Evolutionary conservation across 1,284 basidiomycete species (phyloP).

Genomic region (Rhizoctonia solani): DNA sequence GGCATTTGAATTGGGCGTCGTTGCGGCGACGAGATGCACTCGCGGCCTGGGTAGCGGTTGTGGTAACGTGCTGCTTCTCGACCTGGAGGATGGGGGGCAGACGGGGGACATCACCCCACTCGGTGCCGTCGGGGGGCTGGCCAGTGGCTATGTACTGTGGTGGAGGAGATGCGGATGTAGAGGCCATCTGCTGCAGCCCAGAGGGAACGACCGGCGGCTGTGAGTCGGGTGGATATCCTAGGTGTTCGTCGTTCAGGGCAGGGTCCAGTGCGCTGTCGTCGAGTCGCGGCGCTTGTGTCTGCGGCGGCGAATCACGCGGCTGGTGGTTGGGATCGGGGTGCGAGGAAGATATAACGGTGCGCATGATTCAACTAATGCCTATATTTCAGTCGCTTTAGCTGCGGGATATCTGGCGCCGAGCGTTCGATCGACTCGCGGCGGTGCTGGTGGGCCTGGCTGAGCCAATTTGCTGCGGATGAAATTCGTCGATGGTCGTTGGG

Average conservation of each 20-base stretch:
- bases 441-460: constrained; percentile 50
- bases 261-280: constrained; percentile 24
- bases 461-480: constrained; percentile 41
- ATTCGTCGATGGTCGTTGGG: too few species aligned
- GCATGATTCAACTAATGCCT: constrained; percentile 4
- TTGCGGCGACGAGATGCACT: constrained; percentile 87
- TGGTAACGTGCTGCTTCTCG: constrained; percentile 91
- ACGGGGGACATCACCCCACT: constrained; percentile 55
- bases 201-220: constrained; percentile 38
- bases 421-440: constrained; percentile 39
- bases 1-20: constrained; percentile 89
- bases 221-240: constrained; percentile 6
- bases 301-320: not conserved
- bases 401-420: not conserved
- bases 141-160: constrained; percentile 22
- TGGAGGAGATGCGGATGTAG: constrained; percentile 57
- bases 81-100: constrained; percentile 82
- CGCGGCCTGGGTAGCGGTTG: constrained; percentile 90
- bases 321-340: constrained; percentile 6
- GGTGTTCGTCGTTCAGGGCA: constrained; percentile 19
- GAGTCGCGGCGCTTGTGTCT: not conserved
- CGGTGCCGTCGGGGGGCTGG: not conserved
- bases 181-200: constrained; percentile 22
- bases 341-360: not conserved
- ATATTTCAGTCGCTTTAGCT: not conserved